Percentiles rank a stretch among this genome's conserved stretches.
phyloP scores from a whole-genome alignment of 306 rosid genomes.

The Leucaena leucocephala region DNA sequence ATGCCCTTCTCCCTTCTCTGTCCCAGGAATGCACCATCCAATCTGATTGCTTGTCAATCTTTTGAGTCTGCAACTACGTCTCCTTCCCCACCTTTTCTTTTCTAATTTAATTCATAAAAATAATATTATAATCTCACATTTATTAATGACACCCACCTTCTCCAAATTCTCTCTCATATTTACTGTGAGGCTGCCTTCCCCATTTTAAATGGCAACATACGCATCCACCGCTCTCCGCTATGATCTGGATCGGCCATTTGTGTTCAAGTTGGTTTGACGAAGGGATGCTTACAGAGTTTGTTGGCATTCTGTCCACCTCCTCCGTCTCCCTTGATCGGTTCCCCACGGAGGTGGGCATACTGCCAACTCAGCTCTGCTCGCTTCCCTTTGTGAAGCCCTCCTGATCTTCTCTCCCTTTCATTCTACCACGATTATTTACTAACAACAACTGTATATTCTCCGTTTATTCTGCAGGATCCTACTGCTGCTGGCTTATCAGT shows the following conservation, averaged over 20 bases:
- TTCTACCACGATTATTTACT: neutral
- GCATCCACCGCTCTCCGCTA: neutral
- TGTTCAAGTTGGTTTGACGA: constrained; percentile 69
- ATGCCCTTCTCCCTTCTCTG: constrained; percentile 34
- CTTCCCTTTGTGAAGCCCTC: constrained; percentile 79
- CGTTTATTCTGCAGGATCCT: constrained; percentile 8
- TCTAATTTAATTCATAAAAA: neutral
- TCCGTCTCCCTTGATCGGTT: neutral
- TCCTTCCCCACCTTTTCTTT: neutral
- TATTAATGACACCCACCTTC: constrained; percentile 44
- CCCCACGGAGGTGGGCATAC: constrained; percentile 86
- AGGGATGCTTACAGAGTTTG: constrained; percentile 75
- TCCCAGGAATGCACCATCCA: constrained; percentile 50
- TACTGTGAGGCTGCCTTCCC: constrained; percentile 32
- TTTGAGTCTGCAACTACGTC: constrained; percentile 34
- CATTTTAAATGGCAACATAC: constrained; percentile 48
- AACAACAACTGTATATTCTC: neutral
- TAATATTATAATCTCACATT: constrained; percentile 11
- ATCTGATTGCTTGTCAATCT: constrained; percentile 41
- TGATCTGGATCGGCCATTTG: neutral
- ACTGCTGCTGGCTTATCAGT: neutral
- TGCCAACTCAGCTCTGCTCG: constrained; percentile 89
- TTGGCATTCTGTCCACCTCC: constrained; percentile 99
- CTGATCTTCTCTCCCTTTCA: constrained; percentile 8
- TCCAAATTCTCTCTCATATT: constrained; percentile 45